These are phyloP conservation scores for Kalanchoe fedtschenkoi DNA, from an alignment of 164 flowering plant genomes.

Conservation along the genomic window DNA sequence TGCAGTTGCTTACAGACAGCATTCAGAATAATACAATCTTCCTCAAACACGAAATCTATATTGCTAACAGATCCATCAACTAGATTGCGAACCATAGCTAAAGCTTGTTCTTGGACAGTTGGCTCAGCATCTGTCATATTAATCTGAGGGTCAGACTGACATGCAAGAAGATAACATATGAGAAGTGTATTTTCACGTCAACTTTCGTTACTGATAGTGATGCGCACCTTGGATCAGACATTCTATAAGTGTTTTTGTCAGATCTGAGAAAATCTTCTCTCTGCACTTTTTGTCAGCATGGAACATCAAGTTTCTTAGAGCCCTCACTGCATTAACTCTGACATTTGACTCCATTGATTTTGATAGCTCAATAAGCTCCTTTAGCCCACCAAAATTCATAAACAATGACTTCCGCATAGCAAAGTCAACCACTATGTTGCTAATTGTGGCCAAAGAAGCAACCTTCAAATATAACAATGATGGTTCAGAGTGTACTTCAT, in stretches of 20 bases:
- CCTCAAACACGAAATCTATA: conserved; percentile 49
- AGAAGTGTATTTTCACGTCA: conserved; percentile 1
- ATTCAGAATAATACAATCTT: conserved; percentile 52
- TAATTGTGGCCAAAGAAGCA: conserved; percentile 70
- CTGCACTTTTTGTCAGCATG: conserved; percentile 52
- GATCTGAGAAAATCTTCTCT: conserved; percentile 48
- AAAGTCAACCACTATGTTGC: conserved; percentile 77
- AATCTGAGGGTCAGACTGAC: background rate
- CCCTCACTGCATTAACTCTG: conserved; percentile 66
- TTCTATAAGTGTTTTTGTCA: conserved; percentile 48
- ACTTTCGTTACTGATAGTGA: conserved; percentile 4
- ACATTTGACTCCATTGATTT: conserved; percentile 71
- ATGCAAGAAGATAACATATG: background rate
- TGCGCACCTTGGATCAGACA: conserved; percentile 72
- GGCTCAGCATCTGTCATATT: conserved; percentile 65
- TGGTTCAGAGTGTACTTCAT: too few species aligned
- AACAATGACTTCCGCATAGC: conserved; percentile 44
- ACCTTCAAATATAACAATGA: conserved; percentile 33
- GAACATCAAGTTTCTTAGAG: conserved; percentile 77
- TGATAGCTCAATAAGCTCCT: conserved; percentile 61
- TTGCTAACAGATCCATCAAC: conserved; percentile 60
- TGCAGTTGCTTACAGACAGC: conserved; percentile 65
- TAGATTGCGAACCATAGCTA: conserved; percentile 82
- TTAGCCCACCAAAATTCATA: conserved; percentile 58
- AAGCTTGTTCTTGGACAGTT: conserved; percentile 78